Evolutionary conservation across 2,329 filamentous ascomycete genomes (phyloP).

Genomic region (Colletotrichum liaoningense): DNA sequence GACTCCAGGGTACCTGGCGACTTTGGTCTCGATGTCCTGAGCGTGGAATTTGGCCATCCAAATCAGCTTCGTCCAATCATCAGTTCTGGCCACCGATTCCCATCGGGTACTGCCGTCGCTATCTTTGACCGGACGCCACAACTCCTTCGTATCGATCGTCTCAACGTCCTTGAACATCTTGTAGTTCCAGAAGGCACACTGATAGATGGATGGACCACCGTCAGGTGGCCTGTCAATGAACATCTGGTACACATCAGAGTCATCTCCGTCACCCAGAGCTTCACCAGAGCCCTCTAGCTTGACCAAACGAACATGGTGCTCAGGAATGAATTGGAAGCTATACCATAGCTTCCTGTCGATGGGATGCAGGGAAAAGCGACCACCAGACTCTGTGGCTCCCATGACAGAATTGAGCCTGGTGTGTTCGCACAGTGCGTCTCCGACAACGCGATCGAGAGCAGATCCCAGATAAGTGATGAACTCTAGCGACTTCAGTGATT

Average conservation of each 20-base stretch:
- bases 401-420: no score
- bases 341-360: background rate
- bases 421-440: no score
- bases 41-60: constrained; percentile 3
- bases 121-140: background rate
- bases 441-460: no score
- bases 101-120: background rate
- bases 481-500: no score
- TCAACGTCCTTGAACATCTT: background rate
- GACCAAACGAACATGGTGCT: background rate
- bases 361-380: no score
- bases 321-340: background rate
- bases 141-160: background rate
- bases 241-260: background rate
- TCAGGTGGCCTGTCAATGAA: background rate
- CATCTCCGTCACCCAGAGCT: background rate
- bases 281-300: background rate
- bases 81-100: background rate
- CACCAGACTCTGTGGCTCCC: no score
- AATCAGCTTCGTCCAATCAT: background rate
- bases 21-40: constrained; percentile 1
- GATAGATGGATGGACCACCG: background rate
- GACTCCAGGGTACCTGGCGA: background rate
- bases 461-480: no score
- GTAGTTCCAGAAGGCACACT: constrained; percentile 3